Evolutionary conservation across 768 basidiomycete species (phyloP), one percentile per base, ranked within the genome.

Genomic region (Mycena haematopus): DNA sequence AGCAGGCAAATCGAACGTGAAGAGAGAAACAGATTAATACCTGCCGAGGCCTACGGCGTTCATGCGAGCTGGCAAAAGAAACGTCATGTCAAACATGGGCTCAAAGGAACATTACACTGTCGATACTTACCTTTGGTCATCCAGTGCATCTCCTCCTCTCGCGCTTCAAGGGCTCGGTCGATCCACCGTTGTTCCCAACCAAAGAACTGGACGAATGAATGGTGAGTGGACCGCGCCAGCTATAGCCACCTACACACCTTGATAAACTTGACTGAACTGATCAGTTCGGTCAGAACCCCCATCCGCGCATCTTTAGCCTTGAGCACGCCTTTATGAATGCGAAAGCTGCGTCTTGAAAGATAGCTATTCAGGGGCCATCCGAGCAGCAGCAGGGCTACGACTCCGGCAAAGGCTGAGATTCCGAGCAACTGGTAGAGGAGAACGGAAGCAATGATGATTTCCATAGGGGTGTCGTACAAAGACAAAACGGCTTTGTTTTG

Each of bases 271-370:
- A 86, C 87, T 5, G 87, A 86, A n/a, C 84, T 83, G 61, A 94
- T 88, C 27, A 94, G 75, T 72, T 95, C 92, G 60, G 87, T 93
- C 66, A 94, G 73, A 11, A 92, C 86, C 1, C 82, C 85, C 86
- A 94, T 93, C 15, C 92, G 80, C 73, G 85, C 87, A 70, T 95
- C 93, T 21, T 88, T 76, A 0, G 91, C 88, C 35, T 82, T 80
- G 29, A 86, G 73, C 4, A 85, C 72, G 9, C 86, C 86, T 68
- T 87, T 88, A 57, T 88, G 82, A 57, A 90, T 88, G n/a, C 84
- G 76, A 44, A 89, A 79, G 63, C 84, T 82, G 9, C 89, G 81
- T 40, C 79, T 82, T 1, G 90, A 80, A 27, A 93, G 74, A 69
- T 79, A 82, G 55, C 84, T 86, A 74, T 93, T 94, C 62, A 93